Evolutionary conservation across 75 land plant species (phyloP).

Genomic region (Sequoiadendron giganteum): DNA sequence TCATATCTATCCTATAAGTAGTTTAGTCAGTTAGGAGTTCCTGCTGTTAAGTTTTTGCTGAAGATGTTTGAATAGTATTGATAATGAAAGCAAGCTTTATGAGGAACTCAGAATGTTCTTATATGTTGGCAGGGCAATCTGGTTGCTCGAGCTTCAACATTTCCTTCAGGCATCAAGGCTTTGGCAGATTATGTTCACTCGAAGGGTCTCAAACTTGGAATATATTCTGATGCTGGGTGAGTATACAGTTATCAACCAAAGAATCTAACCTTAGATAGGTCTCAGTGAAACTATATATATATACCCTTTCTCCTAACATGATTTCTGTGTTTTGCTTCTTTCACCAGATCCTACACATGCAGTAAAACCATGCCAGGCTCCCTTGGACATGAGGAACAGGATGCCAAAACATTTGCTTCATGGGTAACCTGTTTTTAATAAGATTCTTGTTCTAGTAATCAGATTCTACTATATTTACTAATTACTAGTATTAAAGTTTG

Average conservation of each 20-base stretch:
- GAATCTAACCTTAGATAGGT: background rate
- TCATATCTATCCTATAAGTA: background rate
- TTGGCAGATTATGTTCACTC: constrained; percentile 53
- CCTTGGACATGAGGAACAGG: constrained; percentile 50
- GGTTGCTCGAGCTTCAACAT: constrained; percentile 26
- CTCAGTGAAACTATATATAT: background rate
- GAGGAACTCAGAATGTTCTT: constrained; percentile 15
- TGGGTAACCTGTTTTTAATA: constrained; percentile 35
- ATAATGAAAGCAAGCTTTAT: background rate
- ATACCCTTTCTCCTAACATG: background rate
- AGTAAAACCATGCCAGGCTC: constrained; percentile 55
- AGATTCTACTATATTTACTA: background rate
- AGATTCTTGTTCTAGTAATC: background rate
- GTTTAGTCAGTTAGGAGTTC: background rate
- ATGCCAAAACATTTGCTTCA: constrained; percentile 59
- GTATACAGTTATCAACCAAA: background rate
- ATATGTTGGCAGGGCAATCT: constrained; percentile 36
- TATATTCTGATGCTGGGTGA: constrained; percentile 56
- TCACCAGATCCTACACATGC: constrained; percentile 22
- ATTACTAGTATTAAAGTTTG: background rate
- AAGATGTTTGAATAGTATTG: background rate
- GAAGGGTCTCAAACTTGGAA: constrained; percentile 50
- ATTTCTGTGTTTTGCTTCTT: background rate
- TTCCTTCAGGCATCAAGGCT: constrained; percentile 60
- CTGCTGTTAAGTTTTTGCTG: background rate